Conservation (phyloP, 768 basidiomycete genomes). For the Naganishia vaughanmartiniae region DNA sequence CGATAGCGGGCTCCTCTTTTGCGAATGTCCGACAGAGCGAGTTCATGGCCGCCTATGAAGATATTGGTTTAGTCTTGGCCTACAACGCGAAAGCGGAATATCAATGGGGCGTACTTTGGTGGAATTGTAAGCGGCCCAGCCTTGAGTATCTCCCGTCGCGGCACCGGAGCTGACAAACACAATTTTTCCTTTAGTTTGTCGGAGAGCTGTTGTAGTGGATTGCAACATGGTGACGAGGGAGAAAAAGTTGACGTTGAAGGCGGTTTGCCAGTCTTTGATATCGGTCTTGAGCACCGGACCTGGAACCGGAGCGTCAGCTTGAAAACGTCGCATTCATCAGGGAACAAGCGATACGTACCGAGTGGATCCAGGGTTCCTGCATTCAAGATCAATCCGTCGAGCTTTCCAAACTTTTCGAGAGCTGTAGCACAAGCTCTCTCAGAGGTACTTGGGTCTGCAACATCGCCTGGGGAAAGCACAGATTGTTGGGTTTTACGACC, state of each 20-base stretch:
- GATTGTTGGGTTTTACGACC: not conserved
- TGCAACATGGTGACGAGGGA: conserved; percentile 71
- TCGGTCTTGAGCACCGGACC: conserved; percentile 37
- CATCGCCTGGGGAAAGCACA: conserved; percentile 56
- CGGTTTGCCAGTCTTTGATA: conserved; percentile 33
- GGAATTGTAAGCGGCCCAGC: conserved; percentile 62
- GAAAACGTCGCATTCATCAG: conserved; percentile 56
- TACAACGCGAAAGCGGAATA: not conserved
- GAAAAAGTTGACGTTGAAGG: conserved; percentile 84
- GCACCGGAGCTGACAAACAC: conserved; percentile 85
- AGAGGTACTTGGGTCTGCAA: conserved; percentile 54
- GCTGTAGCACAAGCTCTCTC: conserved; percentile 59
- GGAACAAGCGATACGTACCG: conserved; percentile 56
- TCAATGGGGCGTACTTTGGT: conserved; percentile 15
- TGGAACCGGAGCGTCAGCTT: conserved; percentile 51
- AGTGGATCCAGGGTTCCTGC: conserved; percentile 76
- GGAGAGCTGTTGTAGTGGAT: conserved; percentile 67
- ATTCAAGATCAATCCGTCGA: conserved; percentile 79
- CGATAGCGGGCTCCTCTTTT: conserved; percentile 74
- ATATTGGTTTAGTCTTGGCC: not conserved
- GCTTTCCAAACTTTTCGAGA: conserved; percentile 59
- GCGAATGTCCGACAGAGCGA: conserved; percentile 80
- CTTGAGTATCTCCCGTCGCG: conserved; percentile 63
- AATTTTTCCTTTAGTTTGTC: conserved; percentile 58
- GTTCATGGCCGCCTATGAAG: conserved; percentile 79